Evolutionary conservation across 345 rosid genomes (phyloP), one percentile per base, ranked within the genome.

Genomic region (Turritis glabra): DNA sequence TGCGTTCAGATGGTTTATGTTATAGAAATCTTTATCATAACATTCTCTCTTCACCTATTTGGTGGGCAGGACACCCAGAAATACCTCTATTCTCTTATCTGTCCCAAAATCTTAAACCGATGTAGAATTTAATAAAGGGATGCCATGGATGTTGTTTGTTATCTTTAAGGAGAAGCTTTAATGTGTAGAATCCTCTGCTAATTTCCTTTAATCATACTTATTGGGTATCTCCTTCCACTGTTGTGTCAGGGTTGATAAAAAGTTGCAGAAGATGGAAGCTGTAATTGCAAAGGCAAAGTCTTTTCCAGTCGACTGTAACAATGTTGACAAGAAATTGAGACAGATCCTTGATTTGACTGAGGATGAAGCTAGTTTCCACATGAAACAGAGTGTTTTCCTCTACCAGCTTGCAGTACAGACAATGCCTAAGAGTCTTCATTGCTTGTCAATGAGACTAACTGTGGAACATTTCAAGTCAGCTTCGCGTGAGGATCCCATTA

Each of bases 361-460:
- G 70, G 98, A 89, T 77, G 99, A 95, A 86, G 92, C 98, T 62
- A 84, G 84, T 79, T 92, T 92, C 80, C 89, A 93, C 83, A 83
- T 81, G 87, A 90, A 84, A 82, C 93, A 85, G 84, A 84, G 89
- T 80, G 88, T 88, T 75, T 88, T 82, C 82, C 88, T 88, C 54
- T 86, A 87, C 79, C 96, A 88, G 79, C 86, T 92, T 54, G 96
- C 95, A 30, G 89, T 92, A 47, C 98, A 96, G 77, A 95, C 96
- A 52, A 88, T 89, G 81, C 98, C 98, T 13, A 96, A 89, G 87
- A 86, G 96, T 84, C 97, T 86, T 65, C 97, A 92, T 82, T 92
- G 98, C 86, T 82, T 90, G 73, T 91, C 92, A 72, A 85, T 92
- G 88, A 88, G 87, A 74, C 80, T 96, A 77, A 92, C 98, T 5